Base-by-base conservation (phyloP, 352 stramenopile genomes). In the Phytopythium chamaehyphon region DNA sequence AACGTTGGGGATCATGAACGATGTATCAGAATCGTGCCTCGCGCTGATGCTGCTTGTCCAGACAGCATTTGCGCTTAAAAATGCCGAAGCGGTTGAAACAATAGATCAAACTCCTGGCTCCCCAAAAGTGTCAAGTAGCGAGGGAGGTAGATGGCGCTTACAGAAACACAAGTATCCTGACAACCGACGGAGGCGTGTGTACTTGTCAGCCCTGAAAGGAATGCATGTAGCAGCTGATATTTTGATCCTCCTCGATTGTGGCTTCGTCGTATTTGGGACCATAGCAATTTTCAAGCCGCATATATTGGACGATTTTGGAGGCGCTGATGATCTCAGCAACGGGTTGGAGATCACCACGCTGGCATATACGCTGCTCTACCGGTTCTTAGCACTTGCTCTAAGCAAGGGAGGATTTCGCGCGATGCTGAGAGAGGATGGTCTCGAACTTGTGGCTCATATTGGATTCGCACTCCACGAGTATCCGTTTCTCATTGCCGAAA, bases 381-480 rank as follows among this genome's bases (percentile, higher is more conserved):
- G 59, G 6, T 76, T 72, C 40, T 54, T 40, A 3, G 23, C 59
- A 1, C 36, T 69, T 9, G 26, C 24, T 0, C 2, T 49, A 9
- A 35, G 6, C 37, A 65, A 24, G 42, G 58, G 46, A 42, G 57
- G 24, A 51, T 55, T 44, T 66, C 49, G 50, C 31, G 38, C 2
- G 18, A 40, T 71, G 15, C 6, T 69, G 24, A 44, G 44, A 23
- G 55, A 76, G 21, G 64, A 71, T 47, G 58, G 46, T 18, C 22
- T 59, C n/a, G 68, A 78, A 33, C 5, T 75, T 2, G 24, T 62
- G 21, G 62, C 51, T 19, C 60, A 78, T 45, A 16, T 75, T 15
- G 40, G 72, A 6, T 75, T 78, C 43, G 47, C 51, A 15, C 49
- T 57, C 40, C 62, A 72, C 51, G 55, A 78, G 54, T 69, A 73